Evolutionary conservation across 768 basidiomycete species (phyloP), one percentile per base, ranked within the genome.

Genomic region (Gautieria morchelliformis): DNA sequence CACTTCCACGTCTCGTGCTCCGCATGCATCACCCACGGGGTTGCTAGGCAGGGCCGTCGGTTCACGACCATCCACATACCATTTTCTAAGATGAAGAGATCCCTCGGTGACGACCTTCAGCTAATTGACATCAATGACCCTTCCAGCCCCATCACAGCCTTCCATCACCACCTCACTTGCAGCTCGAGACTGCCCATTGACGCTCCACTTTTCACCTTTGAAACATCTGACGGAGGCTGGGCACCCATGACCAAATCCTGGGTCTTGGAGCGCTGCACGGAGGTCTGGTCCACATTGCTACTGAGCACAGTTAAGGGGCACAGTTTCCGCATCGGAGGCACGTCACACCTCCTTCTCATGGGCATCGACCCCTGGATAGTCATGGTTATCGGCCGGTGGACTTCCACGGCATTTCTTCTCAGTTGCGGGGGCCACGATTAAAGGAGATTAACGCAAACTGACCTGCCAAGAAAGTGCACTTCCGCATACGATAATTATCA

Each of bases 381-480:
- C 45, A 47, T 10, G 20, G 45, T 47, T 24, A 47, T 47, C 22
- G 45, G 45, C 8, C 19, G 45, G 20, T 47, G 45, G 45, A 10
- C 45, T 47, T 47, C 19, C 10, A 19, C 45, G 8, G 45, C 45
- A 8, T 47, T 47, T 19, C 45, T 47, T 19, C 8, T 47, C 22
- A 10, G 22, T 47, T 47, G n/a, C n/a, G n/a, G n/a, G n/a, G n/a
- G n/a, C n/a, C n/a, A n/a, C n/a, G n/a, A n/a, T n/a, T n/a, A n/a
- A n/a, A n/a, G n/a, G n/a, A n/a, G n/a, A n/a, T n/a, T n/a, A n/a
- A n/a, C n/a, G n/a, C n/a, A n/a, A n/a, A n/a, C n/a, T 49, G 12
- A 49, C 68, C 61, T 76, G 74, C 66, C 71, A 74, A n/a, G 66
- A 60, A 41, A 76, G 68, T n/a, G 66, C 72, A 53, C 71, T 67